Conservation (phyloP, 441 rosid genomes). For the Euphorbia corollata region DNA sequence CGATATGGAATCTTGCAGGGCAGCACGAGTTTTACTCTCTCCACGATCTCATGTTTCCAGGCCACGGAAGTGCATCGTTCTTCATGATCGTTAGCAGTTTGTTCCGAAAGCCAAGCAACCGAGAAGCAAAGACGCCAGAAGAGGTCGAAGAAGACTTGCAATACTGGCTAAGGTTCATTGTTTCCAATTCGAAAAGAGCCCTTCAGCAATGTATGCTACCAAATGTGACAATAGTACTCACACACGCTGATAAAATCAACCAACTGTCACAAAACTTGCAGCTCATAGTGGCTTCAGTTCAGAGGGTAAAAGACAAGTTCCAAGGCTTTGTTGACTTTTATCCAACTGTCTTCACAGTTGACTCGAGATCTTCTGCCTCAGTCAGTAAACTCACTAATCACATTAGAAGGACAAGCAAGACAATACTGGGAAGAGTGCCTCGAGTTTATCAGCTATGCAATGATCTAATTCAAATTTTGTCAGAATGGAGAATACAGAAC, state of each 20-base stretch:
- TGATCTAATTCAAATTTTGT: slow-evolving; percentile 60
- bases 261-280: slow-evolving; percentile 59
- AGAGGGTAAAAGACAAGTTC: slow-evolving; percentile 65
- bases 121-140: slow-evolving; percentile 64
- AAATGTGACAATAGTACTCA: slow-evolving; percentile 67
- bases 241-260: slow-evolving; percentile 62
- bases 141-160: slow-evolving; percentile 84
- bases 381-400: slow-evolving; percentile 72
- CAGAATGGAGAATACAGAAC: slow-evolving; percentile 82
- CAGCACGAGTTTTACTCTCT: slow-evolving; percentile 86
- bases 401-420: slow-evolving; percentile 59
- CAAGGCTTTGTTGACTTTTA: slow-evolving; percentile 65
- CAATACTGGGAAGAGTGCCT: slow-evolving; percentile 72
- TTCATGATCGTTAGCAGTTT: slow-evolving; percentile 75
- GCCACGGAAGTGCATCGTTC: slow-evolving; percentile 69
- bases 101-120: slow-evolving; percentile 70
- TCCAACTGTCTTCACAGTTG: slow-evolving; percentile 78
- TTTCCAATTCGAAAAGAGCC: slow-evolving; percentile 73
- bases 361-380: slow-evolving; percentile 79
- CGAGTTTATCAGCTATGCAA: slow-evolving; percentile 85
- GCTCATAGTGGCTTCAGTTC: slow-evolving; percentile 43
- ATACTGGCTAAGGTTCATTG: slow-evolving; percentile 85
- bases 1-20: slow-evolving; percentile 85
- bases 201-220: slow-evolving; percentile 78
- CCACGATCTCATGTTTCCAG: slow-evolving; percentile 92